phyloP scores from a whole-genome alignment of 345 rosid genomes.

The Garcia nutans region DNA sequence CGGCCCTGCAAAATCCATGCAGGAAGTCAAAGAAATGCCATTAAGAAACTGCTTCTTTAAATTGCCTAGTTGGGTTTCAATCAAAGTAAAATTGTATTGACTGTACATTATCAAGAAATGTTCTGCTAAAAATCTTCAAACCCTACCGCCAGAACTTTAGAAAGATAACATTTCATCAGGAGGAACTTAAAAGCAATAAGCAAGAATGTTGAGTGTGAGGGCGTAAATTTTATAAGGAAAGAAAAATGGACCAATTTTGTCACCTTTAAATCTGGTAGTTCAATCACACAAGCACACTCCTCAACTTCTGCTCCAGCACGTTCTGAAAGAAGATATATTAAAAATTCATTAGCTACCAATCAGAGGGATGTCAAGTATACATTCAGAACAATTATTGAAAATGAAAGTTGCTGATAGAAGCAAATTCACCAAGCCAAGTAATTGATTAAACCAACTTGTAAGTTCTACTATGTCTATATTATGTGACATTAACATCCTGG shows the following conservation, averaged over 20 bases:
- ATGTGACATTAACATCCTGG: not conserved
- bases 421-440: not conserved
- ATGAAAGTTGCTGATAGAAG: not conserved
- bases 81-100: too few species aligned
- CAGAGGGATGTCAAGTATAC: not conserved
- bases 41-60: too few species aligned
- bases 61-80: too few species aligned
- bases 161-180: not conserved
- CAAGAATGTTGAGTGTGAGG: not conserved
- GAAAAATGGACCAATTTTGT: not conserved
- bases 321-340: conserved; percentile 39
- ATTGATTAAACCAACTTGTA: too few species aligned
- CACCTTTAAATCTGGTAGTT: conserved; percentile 80
- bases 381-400: not conserved
- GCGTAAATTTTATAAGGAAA: not conserved
- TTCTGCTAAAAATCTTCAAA: too few species aligned
- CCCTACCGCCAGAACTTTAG: too few species aligned
- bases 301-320: conserved; percentile 78
- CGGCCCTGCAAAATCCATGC: conserved; percentile 52
- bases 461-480: too few species aligned
- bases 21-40: too few species aligned
- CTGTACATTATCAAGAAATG: too few species aligned
- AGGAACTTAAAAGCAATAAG: not conserved
- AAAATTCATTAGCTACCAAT: not conserved
- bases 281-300: conserved; percentile 55